Percentiles rank a stretch among this genome's conserved stretches.
Evolutionary conservation across 495 filamentous ascomycete species (phyloP).

Genomic region (Penicillium chermesinum): DNA sequence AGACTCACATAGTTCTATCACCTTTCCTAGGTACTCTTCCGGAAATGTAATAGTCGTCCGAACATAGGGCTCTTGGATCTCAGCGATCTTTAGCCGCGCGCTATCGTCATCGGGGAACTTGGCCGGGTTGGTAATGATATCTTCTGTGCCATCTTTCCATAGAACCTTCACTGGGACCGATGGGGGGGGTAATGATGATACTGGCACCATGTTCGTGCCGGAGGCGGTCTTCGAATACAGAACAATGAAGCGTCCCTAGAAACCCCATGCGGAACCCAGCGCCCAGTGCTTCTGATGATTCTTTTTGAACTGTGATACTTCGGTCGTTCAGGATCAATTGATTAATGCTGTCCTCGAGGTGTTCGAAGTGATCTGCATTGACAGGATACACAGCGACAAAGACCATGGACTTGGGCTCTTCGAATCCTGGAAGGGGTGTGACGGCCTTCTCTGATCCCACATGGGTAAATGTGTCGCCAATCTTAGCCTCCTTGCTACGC

Average conservation of each 20-base stretch:
- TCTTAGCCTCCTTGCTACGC: constrained; percentile 85
- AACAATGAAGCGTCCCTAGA: constrained; percentile 93
- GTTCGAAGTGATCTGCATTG: constrained; percentile 79
- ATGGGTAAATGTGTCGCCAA: constrained; percentile 91
- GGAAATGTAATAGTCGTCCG: constrained; percentile 82
- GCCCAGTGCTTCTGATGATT: constrained; percentile 86
- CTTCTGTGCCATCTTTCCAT: constrained; percentile 66
- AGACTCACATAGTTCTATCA: constrained; percentile 90
- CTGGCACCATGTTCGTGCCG: constrained; percentile 90
- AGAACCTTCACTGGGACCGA: constrained; percentile 86
- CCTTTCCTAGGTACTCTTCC: constrained; percentile 86
- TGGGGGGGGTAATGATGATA: constrained; percentile 95
- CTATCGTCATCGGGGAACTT: constrained; percentile 76
- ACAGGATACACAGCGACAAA: constrained; percentile 95
- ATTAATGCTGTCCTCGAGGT: constrained; percentile 89
- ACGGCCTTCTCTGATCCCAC: constrained; percentile 73
- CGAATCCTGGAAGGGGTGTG: constrained; percentile 82
- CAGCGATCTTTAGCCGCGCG: constrained; percentile 51
- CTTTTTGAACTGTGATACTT: constrained; percentile 88
- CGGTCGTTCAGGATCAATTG: constrained; percentile 93
- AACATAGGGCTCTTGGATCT: constrained; percentile 82
- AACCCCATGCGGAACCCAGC: constrained; percentile 94
- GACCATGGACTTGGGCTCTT: constrained; percentile 98
- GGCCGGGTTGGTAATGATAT: constrained; percentile 76
- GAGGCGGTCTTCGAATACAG: constrained; percentile 95